A percentile compares a stretch with the other conserved stretches of the same genome.
phyloP scores from a whole-genome alignment of 805 yeast species.

The Spathaspora girioi region DNA sequence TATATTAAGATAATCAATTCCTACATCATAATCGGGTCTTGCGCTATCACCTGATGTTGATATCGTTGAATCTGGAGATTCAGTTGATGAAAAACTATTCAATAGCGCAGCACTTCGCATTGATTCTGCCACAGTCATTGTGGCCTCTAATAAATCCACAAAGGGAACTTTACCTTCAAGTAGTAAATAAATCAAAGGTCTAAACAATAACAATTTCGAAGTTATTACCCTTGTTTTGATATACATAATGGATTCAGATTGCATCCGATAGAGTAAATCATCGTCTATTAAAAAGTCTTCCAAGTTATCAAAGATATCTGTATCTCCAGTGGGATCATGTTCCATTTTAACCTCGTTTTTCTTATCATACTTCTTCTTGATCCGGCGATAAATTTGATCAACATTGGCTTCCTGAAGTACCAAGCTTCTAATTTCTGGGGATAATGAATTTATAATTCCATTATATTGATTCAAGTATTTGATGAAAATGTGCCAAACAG shows the following conservation, averaged over 20 bases:
- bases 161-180: constrained; percentile 26
- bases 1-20: constrained; percentile 16
- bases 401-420: constrained; percentile 29
- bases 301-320: constrained; percentile 19
- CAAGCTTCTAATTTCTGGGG: constrained; percentile 30
- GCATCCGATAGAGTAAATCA: constrained; percentile 28
- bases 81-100: constrained; percentile 2
- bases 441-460: constrained; percentile 33
- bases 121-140: constrained; percentile 14
- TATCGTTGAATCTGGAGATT: constrained; percentile 9
- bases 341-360: constrained; percentile 7
- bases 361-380: constrained; percentile 20
- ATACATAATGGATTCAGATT: constrained; percentile 35
- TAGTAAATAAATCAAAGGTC: constrained; percentile 32
- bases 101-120: background rate
- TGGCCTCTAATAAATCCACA: constrained; percentile 24
- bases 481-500: constrained; percentile 24
- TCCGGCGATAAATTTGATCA: constrained; percentile 23
- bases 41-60: constrained; percentile 3
- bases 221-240: constrained; percentile 33
- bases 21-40: constrained; percentile 9
- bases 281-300: constrained; percentile 34
- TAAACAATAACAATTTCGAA: constrained; percentile 28
- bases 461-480: constrained; percentile 34
- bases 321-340: constrained; percentile 4